Conservation (phyloP, 768 basidiomycete genomes). For the Lyophyllum atratum region DNA sequence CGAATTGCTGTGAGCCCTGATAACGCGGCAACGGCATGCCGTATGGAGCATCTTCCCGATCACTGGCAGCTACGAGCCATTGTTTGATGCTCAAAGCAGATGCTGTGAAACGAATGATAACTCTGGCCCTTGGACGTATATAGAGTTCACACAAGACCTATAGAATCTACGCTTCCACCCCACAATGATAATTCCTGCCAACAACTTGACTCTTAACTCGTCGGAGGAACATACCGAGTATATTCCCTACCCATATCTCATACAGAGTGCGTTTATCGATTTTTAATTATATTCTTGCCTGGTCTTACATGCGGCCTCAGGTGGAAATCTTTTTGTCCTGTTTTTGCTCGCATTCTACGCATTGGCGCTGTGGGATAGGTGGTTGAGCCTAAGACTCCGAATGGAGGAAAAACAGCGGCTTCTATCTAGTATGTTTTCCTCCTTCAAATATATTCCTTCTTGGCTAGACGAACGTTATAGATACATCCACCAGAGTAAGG, state of each 20-base stretch:
- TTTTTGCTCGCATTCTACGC: constrained; percentile 34
- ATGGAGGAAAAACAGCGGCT: constrained; percentile 21
- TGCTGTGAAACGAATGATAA: neutral
- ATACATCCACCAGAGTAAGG: neutral
- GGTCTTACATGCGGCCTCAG: constrained; percentile 4
- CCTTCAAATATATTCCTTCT: neutral
- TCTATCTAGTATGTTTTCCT: neutral
- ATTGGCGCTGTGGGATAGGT: constrained; percentile 39
- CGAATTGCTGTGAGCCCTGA: too few relatives aligned
- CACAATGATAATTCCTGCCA: neutral
- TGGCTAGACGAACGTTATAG: neutral
- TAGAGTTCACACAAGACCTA: neutral
- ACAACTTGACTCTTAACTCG: neutral
- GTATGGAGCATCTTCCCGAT: too few relatives aligned
- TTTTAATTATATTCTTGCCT: neutral
- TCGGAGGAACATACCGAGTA: neutral
- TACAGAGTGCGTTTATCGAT: neutral
- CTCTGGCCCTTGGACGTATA: neutral
- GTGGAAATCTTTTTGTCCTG: constrained; percentile 27
- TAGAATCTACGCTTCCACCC: neutral
- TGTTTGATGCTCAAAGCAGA: neutral
- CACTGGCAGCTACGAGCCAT: neutral
- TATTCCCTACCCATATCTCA: neutral
- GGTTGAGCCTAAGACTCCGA: constrained; percentile 30
- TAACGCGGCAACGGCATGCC: too few relatives aligned